Conservation (phyloP, 2,329 filamentous ascomycete genomes). For the Aspergillus tamarii region DNA sequence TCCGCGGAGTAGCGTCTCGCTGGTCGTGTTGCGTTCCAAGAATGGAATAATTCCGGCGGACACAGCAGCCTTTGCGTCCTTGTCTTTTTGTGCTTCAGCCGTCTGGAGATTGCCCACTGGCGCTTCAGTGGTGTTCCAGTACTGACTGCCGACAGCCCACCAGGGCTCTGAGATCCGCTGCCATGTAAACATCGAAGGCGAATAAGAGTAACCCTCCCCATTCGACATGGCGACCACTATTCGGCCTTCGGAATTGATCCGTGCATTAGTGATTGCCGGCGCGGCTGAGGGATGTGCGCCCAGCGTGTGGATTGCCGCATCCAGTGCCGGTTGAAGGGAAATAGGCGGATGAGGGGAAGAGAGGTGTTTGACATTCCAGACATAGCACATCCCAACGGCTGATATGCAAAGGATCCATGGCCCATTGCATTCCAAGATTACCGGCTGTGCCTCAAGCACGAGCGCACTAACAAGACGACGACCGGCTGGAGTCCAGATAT, state of each 20-base stretch:
- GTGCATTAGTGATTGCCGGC: conserved; percentile 86
- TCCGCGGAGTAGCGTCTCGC: conserved; percentile 87
- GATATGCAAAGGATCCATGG: conserved; percentile 90
- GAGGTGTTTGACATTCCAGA: conserved; percentile 88
- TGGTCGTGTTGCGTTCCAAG: conserved; percentile 92
- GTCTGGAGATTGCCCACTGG: conserved; percentile 80
- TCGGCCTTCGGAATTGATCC: conserved; percentile 84
- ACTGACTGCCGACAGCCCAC: conserved; percentile 98
- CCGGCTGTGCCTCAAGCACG: conserved; percentile 86
- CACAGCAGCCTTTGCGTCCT: conserved; percentile 59
- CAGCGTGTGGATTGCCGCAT: conserved; percentile 79
- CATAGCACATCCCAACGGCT: conserved; percentile 83
- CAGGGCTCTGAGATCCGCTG: conserved; percentile 94
- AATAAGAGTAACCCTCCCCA: conserved; percentile 92
- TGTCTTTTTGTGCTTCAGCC: conserved; percentile 64
- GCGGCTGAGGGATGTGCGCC: conserved; percentile 76
- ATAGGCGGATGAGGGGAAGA: conserved; percentile 86
- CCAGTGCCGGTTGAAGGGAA: conserved; percentile 84
- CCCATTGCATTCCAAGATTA: conserved; percentile 87
- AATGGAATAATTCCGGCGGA: conserved; percentile 92
- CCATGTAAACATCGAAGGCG: conserved; percentile 83
- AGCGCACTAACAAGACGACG: conserved; percentile 82
- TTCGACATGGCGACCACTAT: conserved; percentile 91
- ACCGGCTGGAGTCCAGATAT: conserved; percentile 90
- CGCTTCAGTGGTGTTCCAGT: conserved; percentile 97